A percentile compares a stretch with the other conserved stretches of the same genome.
phyloP scores from a whole-genome alignment of 352 stramenopile species.

The Pythium coloratum region DNA sequence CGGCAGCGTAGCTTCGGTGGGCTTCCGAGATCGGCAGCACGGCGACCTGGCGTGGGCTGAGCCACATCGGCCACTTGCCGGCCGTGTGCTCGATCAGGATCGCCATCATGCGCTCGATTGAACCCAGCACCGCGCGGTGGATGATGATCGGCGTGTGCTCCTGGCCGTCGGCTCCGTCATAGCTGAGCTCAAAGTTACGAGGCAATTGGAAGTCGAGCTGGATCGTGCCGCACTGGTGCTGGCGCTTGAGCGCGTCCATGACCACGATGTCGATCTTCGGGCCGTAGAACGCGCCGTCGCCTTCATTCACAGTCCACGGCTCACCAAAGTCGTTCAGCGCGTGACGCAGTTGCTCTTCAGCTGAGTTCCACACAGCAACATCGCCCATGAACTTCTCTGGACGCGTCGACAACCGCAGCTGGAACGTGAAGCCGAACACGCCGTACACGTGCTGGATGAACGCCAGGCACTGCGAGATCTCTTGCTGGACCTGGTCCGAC shows the following conservation, averaged over 20 bases:
- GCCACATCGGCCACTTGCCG: constrained; percentile 97
- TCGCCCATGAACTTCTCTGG: constrained; percentile 95
- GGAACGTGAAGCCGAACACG: constrained; percentile 95
- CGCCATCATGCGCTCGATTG: constrained; percentile 98
- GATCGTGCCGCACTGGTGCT: constrained; percentile 97
- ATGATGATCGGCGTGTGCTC: constrained; percentile 97
- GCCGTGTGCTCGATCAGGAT: constrained; percentile 97
- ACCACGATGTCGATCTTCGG: constrained; percentile 99
- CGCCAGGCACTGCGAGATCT: constrained; percentile 93
- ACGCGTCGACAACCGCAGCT: constrained; percentile 91
- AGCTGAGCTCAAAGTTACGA: constrained; percentile 95
- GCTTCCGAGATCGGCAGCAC: constrained; percentile 70
- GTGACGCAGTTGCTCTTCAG: constrained; percentile 70
- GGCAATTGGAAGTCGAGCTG: constrained; percentile 98
- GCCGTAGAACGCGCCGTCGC: constrained; percentile 97
- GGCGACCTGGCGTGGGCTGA: constrained; percentile 82
- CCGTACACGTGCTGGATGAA: constrained; percentile 95
- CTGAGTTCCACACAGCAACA: constrained; percentile 93
- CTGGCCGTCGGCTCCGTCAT: constrained; percentile 86
- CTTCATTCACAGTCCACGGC: constrained; percentile 90
- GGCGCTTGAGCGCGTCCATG: constrained; percentile 94
- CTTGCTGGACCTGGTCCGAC: constrained; percentile 93
- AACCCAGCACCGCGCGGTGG: constrained; percentile 96
- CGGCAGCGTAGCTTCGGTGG: constrained; percentile 58
- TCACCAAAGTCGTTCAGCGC: constrained; percentile 71